These are phyloP conservation scores for Marasmius fiardii DNA, from an alignment of 1,284 basidiomycete genomes.

Conservation along the genomic window DNA sequence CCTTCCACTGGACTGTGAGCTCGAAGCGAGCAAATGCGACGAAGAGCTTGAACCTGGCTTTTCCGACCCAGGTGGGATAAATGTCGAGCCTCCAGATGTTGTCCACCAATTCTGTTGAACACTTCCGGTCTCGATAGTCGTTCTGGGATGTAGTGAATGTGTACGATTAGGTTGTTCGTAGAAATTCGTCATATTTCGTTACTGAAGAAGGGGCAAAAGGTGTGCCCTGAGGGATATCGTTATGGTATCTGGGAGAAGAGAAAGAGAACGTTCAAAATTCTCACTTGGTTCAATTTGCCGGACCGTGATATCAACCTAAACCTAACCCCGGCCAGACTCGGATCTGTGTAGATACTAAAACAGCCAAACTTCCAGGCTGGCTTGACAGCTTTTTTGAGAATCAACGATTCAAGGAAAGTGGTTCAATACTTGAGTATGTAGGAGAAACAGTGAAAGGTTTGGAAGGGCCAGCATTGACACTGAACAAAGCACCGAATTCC, in stretches of 20 bases:
- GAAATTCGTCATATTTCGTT: constrained; percentile 3
- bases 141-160: constrained; percentile 6
- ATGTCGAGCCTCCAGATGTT: constrained; percentile 12
- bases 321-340: no score
- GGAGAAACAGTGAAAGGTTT: no score
- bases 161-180: constrained; percentile 3
- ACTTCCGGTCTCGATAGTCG: constrained; percentile 6
- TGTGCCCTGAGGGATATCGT: neutral
- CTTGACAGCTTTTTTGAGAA: neutral
- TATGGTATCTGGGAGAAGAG: constrained; percentile 1
- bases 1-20: constrained; percentile 1
- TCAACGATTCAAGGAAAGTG: neutral
- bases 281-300: no score
- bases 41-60: constrained; percentile 15
- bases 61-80: constrained; percentile 15
- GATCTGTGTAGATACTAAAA: no score
- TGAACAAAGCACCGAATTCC: no score
- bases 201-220: neutral
- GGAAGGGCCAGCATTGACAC: no score
- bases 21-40: constrained; percentile 7
- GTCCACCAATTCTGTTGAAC: constrained; percentile 13
- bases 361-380: neutral
- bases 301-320: no score
- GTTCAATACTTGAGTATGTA: neutral
- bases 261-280: constrained; percentile 2